Conservation (phyloP, 441 rosid species). For the Erodium texanum region DNA sequence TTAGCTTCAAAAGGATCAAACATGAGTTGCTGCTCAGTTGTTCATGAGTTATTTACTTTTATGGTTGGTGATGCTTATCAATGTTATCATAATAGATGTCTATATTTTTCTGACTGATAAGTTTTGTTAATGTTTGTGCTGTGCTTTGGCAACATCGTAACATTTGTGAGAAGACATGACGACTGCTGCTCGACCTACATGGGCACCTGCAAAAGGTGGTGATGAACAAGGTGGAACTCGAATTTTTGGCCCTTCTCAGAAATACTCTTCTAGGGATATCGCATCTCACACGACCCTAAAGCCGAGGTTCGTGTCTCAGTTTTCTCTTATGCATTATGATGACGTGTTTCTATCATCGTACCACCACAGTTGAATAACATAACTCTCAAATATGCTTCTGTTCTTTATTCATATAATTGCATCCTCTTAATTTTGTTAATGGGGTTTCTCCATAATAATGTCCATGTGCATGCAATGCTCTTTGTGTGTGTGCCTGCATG, state of each 20-base stretch:
- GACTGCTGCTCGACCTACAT: constrained; percentile 93
- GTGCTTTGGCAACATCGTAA: constrained; percentile 8
- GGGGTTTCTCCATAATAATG: neutral
- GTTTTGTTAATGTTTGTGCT: neutral
- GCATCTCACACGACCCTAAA: constrained; percentile 82
- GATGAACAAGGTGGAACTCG: constrained; percentile 95
- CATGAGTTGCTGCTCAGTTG: too few species aligned
- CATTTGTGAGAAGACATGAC: constrained; percentile 43
- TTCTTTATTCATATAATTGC: neutral
- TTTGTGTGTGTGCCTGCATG: neutral
- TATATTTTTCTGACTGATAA: neutral
- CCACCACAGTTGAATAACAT: neutral
- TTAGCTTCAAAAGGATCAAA: neutral
- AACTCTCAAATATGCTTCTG: neutral
- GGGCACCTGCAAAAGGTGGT: constrained; percentile 99
- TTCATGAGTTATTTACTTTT: neutral
- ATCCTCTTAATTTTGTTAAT: neutral
- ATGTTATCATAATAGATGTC: neutral
- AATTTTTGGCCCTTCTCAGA: constrained; percentile 90
- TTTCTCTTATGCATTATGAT: neutral
- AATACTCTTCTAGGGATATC: constrained; percentile 84
- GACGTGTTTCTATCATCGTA: neutral
- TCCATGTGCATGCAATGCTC: neutral
- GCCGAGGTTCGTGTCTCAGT: constrained; percentile 46
- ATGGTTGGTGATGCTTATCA: neutral